These are phyloP conservation scores for Diaporthe destruens DNA, from an alignment of 2,329 filamentous ascomycete genomes.

Conservation along the genomic window DNA sequence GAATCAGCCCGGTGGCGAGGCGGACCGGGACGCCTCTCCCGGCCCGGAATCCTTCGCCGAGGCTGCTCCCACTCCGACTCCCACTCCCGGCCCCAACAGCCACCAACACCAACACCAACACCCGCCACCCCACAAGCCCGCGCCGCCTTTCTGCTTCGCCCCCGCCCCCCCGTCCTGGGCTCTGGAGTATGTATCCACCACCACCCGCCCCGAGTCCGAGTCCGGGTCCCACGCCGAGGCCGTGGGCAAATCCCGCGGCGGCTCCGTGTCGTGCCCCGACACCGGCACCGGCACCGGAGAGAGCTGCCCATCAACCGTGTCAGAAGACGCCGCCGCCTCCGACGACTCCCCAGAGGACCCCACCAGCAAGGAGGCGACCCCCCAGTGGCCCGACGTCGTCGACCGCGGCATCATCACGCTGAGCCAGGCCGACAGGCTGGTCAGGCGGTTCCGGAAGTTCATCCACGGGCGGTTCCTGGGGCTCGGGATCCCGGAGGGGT, in stretches of 20 bases:
- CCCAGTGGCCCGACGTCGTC: slow-evolving; percentile 27
- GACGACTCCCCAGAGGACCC: too few species aligned
- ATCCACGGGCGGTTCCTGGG: slow-evolving; percentile 31
- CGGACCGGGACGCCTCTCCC: background rate
- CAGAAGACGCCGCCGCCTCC: background rate
- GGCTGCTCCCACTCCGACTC: background rate
- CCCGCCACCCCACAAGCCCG: background rate
- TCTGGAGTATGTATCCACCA: too few species aligned
- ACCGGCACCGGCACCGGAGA: background rate
- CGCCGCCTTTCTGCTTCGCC: background rate
- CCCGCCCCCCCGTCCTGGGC: background rate
- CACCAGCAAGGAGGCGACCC: too few species aligned
- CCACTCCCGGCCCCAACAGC: background rate
- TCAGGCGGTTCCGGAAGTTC: slow-evolving; percentile 23
- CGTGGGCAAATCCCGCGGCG: background rate
- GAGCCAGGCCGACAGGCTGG: slow-evolving; percentile 17
- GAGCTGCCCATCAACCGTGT: background rate
- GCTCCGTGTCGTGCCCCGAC: background rate
- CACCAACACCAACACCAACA: too few species aligned
- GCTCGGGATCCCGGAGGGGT: slow-evolving; percentile 11
- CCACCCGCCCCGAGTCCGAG: background rate
- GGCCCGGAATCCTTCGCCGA: slow-evolving; percentile 14
- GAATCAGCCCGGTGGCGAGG: background rate
- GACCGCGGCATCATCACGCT: slow-evolving; percentile 34
- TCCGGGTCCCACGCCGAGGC: background rate